Percentiles rank a stretch among this genome's conserved stretches.
These are phyloP conservation scores for Malbranchea zuffiana DNA, from an alignment of 2,329 filamentous ascomycete genomes.

Conservation along the genomic window DNA sequence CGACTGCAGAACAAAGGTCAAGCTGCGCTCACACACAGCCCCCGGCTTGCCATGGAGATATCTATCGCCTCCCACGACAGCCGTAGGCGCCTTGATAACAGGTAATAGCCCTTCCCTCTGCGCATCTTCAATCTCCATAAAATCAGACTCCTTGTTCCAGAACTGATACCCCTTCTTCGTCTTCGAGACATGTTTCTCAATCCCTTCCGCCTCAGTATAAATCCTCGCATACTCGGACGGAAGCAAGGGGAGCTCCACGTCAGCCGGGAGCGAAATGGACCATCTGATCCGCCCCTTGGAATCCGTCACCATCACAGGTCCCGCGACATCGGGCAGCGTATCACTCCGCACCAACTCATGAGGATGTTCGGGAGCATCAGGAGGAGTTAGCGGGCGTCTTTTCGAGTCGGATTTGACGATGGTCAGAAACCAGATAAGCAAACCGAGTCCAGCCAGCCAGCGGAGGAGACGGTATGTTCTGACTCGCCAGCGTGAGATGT, in stretches of 20 bases:
- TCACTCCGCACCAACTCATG: conserved; percentile 43
- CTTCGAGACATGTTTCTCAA: conserved; percentile 48
- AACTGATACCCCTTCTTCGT: conserved; percentile 48
- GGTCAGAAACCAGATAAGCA: not conserved
- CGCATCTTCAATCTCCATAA: conserved; percentile 64
- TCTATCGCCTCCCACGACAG: conserved; percentile 28
- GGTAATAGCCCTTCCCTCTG: conserved; percentile 54
- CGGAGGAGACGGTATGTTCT: conserved; percentile 47
- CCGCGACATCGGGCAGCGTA: conserved; percentile 58
- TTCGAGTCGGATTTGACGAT: too few relatives aligned
- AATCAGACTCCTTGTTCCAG: conserved; percentile 58
- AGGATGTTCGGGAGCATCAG: too few relatives aligned
- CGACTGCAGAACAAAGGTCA: conserved; percentile 70
- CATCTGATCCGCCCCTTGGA: conserved; percentile 55
- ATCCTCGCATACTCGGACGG: conserved; percentile 58
- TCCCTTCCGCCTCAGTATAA: conserved; percentile 54
- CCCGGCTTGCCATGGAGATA: conserved; percentile 14
- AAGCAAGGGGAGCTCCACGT: conserved; percentile 54
- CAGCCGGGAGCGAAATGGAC: conserved; percentile 68
- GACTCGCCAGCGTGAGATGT: conserved; percentile 48
- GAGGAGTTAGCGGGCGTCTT: too few relatives aligned
- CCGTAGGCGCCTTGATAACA: conserved; percentile 13
- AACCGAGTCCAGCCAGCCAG: conserved; percentile 39
- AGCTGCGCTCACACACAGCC: conserved; percentile 54
- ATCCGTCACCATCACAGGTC: conserved; percentile 60